Evolutionary conservation across 2,329 filamentous ascomycete genomes (phyloP).

Genomic region (Fusarium subtropicale): DNA sequence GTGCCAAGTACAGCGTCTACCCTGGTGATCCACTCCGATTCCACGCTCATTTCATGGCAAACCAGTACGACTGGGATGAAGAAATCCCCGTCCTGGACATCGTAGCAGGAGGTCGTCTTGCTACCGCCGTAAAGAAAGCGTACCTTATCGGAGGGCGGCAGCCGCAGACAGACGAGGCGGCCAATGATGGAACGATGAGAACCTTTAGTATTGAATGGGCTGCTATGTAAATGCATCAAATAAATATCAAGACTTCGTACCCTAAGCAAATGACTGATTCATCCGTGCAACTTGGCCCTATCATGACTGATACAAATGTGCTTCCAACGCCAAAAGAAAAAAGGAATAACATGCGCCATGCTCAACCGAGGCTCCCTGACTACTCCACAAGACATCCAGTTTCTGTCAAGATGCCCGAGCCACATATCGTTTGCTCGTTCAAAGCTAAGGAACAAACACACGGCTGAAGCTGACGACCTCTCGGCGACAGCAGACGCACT

Average conservation of each 20-base stretch:
- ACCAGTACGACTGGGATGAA: constrained; percentile 88
- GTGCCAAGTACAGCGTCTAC: constrained; percentile 93
- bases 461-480: constrained; percentile 90
- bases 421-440: background rate
- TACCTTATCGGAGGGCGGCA: constrained; percentile 84
- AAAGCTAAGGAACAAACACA: constrained; percentile 79
- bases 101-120: constrained; percentile 85
- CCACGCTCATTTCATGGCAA: constrained; percentile 92
- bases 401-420: background rate
- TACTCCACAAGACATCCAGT: background rate
- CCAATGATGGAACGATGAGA: constrained; percentile 62
- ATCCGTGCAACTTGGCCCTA: constrained; percentile 1
- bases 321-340: constrained; percentile 30
- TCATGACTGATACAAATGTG: constrained; percentile 5
- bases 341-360: background rate
- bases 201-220: constrained; percentile 94
- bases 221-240: constrained; percentile 73
- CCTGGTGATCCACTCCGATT: constrained; percentile 94
- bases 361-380: background rate
- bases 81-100: constrained; percentile 86
- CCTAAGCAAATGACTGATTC: constrained; percentile 13
- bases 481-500: constrained; percentile 92
- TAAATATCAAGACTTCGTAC: constrained; percentile 25
- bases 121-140: constrained; percentile 96
- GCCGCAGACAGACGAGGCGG: constrained; percentile 48